Evolutionary conservation across 1,284 basidiomycete species (phyloP), one percentile per base, ranked within the genome.

Genomic region (Marasmius fiardii): DNA sequence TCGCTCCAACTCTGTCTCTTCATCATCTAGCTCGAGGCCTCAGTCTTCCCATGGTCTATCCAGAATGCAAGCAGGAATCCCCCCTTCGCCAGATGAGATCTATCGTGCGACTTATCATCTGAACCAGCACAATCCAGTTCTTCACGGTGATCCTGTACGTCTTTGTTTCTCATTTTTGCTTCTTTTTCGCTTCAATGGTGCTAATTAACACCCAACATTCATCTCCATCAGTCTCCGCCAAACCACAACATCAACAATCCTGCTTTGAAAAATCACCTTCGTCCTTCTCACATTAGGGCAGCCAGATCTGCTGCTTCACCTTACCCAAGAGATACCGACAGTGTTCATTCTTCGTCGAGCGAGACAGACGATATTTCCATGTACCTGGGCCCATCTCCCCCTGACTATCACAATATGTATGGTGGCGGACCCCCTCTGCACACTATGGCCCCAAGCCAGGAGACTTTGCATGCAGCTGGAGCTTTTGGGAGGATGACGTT

Each of bases 361-460:
- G 90, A 92, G 73, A 87, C 90, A 20, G 90, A 92, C 65, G 90
- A 92, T 69, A 80, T 91, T 60, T 77, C 86, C 61, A 85, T 90
- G 83, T 90, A 82, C 70, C 78, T 91, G 56, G 74, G 74, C 53
- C 76, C 76, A 59, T 68, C 78, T 8, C 65, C 78, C 26, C 68
- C 76, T 55, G 84, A 88, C 56, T 88, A 89, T 65, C 77, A 74
- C 61, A 84, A 58, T 33, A 49, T 90, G 72, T 81, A 79, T 59
- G 67, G 67, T 50, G 76, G 77, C 55, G 67, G 31, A 6, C 39
- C 68, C 60, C 59, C 68, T 60, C 60, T 67, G 57, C 80, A 80
- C 52, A 66, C 79, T 49, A 76, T 85, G 71, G 69, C 76, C 56
- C 73, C 79, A 58, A 79, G 71, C 66, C 86, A 82, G 57, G 87